Base-by-base conservation (phyloP, 106 monocot species). In the Agapanthus africanus region DNA sequence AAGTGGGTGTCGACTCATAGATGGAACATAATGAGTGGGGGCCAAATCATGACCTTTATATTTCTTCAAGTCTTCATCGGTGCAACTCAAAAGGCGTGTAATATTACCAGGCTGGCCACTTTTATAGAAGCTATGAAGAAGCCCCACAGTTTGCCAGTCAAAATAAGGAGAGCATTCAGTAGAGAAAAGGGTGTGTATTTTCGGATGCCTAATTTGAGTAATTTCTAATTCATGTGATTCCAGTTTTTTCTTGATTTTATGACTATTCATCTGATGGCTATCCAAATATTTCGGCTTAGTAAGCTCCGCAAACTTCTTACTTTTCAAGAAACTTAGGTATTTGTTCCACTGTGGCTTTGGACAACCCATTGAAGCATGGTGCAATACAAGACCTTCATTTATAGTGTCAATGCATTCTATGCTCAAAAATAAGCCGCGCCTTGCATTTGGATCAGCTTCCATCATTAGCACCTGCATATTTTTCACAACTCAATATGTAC, bases 91-190 rank as follows among this genome's bases (percentile, higher is more conserved):
- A 73, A 99, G 87, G 9, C 93, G 84, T 25, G 99, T 93, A 22
- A 99, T 93, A 77, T 87, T 90, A 40, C 93, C 99, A 77, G 99
- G 99, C 57, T 99, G 99, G 7, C 90, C 81, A 70, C 99, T 99
- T 76, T 65, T 30, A 21, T 64, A 13, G 23, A 64, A 64, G 38
- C 63, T 37, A 64, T 38, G 63, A 2, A 64, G 21, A 64, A 64
- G 63, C 10, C 63, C 63, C 38, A 64, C 37, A 64, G 63, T 64
- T 64, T 64, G 63, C 63, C 63, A 64, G 23, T 64, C 63, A 64
- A 64, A 64, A 25, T 38, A 64, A 4, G 63, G 37, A 0, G 63
- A 9, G 22, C 99, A 93, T 68, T 99, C 99, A 9, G 99, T 99
- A 16, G 99, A 99, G 63, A 99, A 99, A 54, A 99, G 76, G 0